Conservation (phyloP, 352 stramenopile genomes). For the Plasmopara viticola region DNA sequence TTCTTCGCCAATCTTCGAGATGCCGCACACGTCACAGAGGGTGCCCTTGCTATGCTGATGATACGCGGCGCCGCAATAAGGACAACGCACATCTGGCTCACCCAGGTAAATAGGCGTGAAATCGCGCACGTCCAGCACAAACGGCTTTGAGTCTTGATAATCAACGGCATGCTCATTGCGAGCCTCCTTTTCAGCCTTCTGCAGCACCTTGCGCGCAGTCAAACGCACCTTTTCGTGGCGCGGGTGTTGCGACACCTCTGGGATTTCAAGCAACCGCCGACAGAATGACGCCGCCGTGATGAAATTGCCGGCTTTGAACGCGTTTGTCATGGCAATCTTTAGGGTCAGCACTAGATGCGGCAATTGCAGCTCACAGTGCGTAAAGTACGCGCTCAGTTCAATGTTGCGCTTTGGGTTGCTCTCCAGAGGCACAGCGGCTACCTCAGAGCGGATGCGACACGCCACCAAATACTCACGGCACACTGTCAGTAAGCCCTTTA, state of each 20-base stretch:
- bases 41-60: slow-evolving; percentile 77
- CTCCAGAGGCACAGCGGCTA: slow-evolving; percentile 64
- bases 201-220: slow-evolving; percentile 96
- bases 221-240: slow-evolving; percentile 92
- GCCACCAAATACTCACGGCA: slow-evolving; percentile 97
- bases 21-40: slow-evolving; percentile 90
- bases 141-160: slow-evolving; percentile 96
- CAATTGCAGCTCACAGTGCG: slow-evolving; percentile 98
- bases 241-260: slow-evolving; percentile 88
- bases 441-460: slow-evolving; percentile 92
- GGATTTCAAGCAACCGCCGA: slow-evolving; percentile 96
- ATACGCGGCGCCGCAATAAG: slow-evolving; percentile 94
- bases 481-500: slow-evolving; percentile 94
- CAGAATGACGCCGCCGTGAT: slow-evolving; percentile 98
- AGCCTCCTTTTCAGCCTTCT: slow-evolving; percentile 98
- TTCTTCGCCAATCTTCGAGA: slow-evolving; percentile 92
- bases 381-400: slow-evolving; percentile 98
- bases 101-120: slow-evolving; percentile 95
- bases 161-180: slow-evolving; percentile 97
- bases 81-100: slow-evolving; percentile 87
- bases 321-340: slow-evolving; percentile 98
- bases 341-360: slow-evolving; percentile 97
- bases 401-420: slow-evolving; percentile 87
- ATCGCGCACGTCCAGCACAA: slow-evolving; percentile 91
- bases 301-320: slow-evolving; percentile 99